Evolutionary conservation across 192 early-diverging fungal genomes (phyloP).

Genomic region (Kappamyces sp.): DNA sequence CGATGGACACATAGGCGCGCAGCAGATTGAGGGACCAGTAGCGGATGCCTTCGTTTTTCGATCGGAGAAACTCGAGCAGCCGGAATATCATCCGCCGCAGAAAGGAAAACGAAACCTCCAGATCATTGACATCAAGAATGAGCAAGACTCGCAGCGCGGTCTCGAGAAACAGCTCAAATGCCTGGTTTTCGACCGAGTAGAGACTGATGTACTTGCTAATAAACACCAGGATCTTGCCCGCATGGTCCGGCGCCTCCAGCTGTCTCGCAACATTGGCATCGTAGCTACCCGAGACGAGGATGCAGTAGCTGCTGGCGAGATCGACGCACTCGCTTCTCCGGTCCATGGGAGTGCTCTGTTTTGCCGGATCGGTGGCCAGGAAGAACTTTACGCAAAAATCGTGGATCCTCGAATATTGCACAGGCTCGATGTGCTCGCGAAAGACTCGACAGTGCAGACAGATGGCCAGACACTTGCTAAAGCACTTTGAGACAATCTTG

Average conservation of each 20-base stretch:
- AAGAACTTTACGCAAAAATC: no score
- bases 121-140: conserved; percentile 7
- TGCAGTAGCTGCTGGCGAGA: no score
- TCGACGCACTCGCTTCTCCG: no score
- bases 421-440: no score
- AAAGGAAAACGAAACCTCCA: conserved; percentile 13
- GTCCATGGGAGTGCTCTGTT: no score
- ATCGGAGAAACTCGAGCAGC: neutral
- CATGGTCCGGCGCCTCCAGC: neutral
- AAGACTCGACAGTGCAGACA: no score
- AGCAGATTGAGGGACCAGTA: neutral
- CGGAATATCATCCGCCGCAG: conserved; percentile 1
- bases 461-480: no score
- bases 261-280: no score
- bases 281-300: no score
- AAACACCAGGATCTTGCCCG: conserved; percentile 2
- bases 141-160: conserved; percentile 7
- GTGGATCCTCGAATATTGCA: no score
- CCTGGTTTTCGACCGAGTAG: conserved; percentile 9
- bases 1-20: conserved; percentile 6
- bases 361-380: no score
- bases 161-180: conserved; percentile 7
- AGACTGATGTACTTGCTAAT: conserved; percentile 2
- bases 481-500: no score
- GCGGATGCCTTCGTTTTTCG: neutral